Evolutionary conservation across 2,329 filamentous ascomycete genomes (phyloP).

Genomic region (Sporothrix pallida): DNA sequence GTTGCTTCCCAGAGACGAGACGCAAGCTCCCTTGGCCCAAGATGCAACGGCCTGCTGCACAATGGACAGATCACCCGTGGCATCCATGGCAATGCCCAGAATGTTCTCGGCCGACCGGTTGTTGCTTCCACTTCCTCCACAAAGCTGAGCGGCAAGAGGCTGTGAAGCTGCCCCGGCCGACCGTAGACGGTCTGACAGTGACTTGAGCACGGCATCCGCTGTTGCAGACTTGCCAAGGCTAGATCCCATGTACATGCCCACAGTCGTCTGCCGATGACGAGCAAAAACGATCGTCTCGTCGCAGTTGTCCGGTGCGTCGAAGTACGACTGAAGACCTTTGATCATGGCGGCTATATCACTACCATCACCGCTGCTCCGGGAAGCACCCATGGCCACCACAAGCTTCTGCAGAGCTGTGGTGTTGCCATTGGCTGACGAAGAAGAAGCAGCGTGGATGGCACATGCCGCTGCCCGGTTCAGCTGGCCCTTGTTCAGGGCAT

Average conservation of each 20-base stretch:
- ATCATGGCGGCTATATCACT: not conserved
- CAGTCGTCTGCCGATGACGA: not conserved
- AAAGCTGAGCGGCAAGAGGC: not conserved
- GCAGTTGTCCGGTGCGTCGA: not conserved
- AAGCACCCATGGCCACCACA: conserved; percentile 6
- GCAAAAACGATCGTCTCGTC: conserved; percentile 10
- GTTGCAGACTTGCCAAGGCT: not conserved
- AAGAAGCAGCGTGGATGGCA: not conserved
- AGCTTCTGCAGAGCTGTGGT: conserved; percentile 22
- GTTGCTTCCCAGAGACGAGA: conserved; percentile 19
- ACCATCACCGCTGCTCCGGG: not conserved
- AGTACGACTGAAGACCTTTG: not conserved
- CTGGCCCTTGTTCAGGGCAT: not conserved
- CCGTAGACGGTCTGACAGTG: not conserved
- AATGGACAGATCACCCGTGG: conserved; percentile 14
- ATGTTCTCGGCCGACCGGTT: not conserved
- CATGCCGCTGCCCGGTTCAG: not conserved
- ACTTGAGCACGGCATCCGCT: not conserved
- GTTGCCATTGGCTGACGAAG: not conserved
- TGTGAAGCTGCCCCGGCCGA: not conserved
- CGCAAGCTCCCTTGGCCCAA: conserved; percentile 5
- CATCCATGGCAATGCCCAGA: conserved; percentile 19
- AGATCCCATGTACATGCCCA: conserved; percentile 11
- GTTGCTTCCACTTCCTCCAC: not conserved
- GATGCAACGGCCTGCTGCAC: not conserved